Conservation (phyloP, 1,284 basidiomycete genomes). For the Cryptococcus sp. region DNA sequence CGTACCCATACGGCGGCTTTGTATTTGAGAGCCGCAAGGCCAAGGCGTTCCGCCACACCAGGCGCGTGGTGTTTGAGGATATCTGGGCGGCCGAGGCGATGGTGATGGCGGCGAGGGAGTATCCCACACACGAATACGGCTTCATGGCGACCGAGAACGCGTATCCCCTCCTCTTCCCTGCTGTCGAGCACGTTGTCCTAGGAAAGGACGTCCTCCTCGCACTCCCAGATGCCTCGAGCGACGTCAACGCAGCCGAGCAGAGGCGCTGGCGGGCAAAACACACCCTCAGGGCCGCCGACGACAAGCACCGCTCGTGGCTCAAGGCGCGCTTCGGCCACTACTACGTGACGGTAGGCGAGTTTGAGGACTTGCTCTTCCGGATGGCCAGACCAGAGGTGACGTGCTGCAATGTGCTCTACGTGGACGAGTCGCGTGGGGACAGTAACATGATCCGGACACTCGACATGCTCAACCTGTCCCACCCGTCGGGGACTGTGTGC, state of each 20-base stretch:
- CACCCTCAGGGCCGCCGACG: not conserved
- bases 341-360: constrained; percentile 4
- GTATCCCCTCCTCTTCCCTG: constrained; percentile 1
- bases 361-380: constrained; percentile 4
- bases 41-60: constrained; percentile 1
- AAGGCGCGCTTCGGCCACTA: not conserved
- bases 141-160: constrained; percentile 2
- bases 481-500: not conserved
- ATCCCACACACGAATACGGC: constrained; percentile 3
- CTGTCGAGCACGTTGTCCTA: not conserved
- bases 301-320: not conserved
- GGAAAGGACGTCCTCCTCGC: constrained; percentile 1
- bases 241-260: constrained; percentile 2
- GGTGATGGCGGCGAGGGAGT: not conserved
- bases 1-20: constrained; percentile 4
- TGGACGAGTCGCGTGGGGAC: not conserved
- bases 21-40: not conserved
- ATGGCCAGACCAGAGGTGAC: not conserved
- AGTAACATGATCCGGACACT: not conserved
- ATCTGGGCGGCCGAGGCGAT: constrained; percentile 5
- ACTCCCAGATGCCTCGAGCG: not conserved
- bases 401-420: constrained; percentile 1
- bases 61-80: not conserved
- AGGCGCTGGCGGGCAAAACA: constrained; percentile 1
- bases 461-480: not conserved